Evolutionary conservation across 129 eudicot species (phyloP), one percentile per base, ranked within the genome.

Genomic region (Artemisia argyi): DNA sequence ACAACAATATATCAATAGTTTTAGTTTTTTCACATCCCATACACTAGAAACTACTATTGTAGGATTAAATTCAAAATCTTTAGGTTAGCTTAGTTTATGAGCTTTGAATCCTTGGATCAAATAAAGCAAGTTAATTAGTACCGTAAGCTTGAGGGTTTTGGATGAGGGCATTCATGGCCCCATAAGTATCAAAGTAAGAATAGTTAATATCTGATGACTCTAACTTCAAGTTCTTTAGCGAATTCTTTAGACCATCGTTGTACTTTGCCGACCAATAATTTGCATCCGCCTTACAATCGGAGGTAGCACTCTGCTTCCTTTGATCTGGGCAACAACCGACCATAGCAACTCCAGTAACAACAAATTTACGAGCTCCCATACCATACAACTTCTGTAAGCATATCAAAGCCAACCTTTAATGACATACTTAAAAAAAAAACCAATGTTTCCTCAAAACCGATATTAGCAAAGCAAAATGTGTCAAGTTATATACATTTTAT

Each of bases 251-350:
- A 44, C 80, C 82, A 5, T 68, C 65, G 62, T 87, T 87, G 72
- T 78, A 90, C 20, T 80, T 83, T 6, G 68, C 50, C 11, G 96
- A 75, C 90, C 83, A 82, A 63, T 12, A 55, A 72, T 90, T 90
- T 11, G 54, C 78, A 44, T 79, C 82, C 5, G 52, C 52, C 5
- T 78, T 73, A 79, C 96, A 90, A 11, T 61, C 88, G 11, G 71
- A 64, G 15, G 74, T 80, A 16, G 61, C 16, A 47, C 66, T 83
- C 56, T 19, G 53, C 19, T 10, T 71, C 63, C 96, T 87, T 57
- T 75, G 87, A n/a, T 52, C 13, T 24, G 94, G 96, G 20, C 82
- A 72, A 54, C 96, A 90, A 44, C 96, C 96, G 1, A 90, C 65
- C 49, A 84, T 68, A 47, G 78, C 75, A 15, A 83, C 12, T 11